Base-by-base conservation (phyloP, 2,329 filamentous ascomycete species). In the Penicillium sp. region DNA sequence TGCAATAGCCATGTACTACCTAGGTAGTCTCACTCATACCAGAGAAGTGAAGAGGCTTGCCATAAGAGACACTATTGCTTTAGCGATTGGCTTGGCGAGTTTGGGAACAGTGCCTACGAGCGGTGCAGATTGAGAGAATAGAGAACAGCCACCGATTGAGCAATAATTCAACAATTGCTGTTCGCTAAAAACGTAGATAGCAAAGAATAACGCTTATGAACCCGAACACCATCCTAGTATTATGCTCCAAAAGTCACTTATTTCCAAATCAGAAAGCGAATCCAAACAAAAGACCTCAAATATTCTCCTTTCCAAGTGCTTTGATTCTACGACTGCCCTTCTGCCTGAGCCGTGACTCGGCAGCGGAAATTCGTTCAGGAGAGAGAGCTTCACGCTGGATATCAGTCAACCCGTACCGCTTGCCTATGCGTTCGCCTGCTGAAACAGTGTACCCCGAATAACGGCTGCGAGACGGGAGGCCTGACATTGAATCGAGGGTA, bases 231-330 rank as follows among this genome's bases (percentile, higher is more conserved):
- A 41, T 29, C 11, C 39, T 16, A n/a, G n/a, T n/a, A 16, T 16
- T 27, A 56, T 50, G 41, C 53, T 39, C 19, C 33, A 45, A 33
- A 34, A 51, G 21, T 21, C 5, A 56, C 40, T 5, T 47, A 56
- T 47, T 47, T 56, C 48, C 54, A 56, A 34, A 34, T 34, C 29
- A 41, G 34, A 34, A 52, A 21, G 27, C 31, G 15, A 41, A 21
- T 39, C 16, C 15, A 38, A 29, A 55, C 21, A 27, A 38, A 23
- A 34, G 27, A 34, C 27, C 2, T 56, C 49, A 53, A 29, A 19
- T 23, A 61, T 72, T 74, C 55, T 75, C 73, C 55, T 73, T 74
- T 27, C 69, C 73, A n/a, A 66, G 63, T 36, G 64, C 62, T 57
- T 60, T 65, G 33, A 49, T 50, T 60, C 65, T 70, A 21, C 64